phyloP scores from a whole-genome alignment of 164 flowering plant species.

The Cinnamomum micranthum region DNA sequence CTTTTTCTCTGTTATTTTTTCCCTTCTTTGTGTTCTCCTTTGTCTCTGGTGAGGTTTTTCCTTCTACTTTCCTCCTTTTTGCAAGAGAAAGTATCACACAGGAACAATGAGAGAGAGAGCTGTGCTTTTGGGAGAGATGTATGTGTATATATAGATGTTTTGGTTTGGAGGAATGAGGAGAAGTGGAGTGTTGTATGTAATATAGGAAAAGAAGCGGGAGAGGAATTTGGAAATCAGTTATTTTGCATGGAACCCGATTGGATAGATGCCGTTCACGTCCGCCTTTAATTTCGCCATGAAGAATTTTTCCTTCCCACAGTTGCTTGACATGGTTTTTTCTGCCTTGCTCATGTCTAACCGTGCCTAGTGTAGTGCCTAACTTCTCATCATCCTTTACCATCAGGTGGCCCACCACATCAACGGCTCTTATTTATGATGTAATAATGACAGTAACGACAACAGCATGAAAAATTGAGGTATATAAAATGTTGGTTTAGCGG shows the following conservation, averaged over 20 bases:
- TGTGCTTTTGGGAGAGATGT: not conserved
- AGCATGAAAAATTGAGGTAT: too few relatives aligned
- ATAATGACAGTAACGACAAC: too few relatives aligned
- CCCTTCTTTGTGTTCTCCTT: too few relatives aligned
- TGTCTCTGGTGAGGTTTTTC: not conserved
- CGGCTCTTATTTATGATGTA: not conserved
- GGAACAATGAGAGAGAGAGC: not conserved
- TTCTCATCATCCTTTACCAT: not conserved
- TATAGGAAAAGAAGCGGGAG: not conserved
- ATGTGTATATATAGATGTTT: not conserved
- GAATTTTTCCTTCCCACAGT: not conserved
- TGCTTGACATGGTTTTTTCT: not conserved
- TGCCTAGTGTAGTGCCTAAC: not conserved
- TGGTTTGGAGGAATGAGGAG: not conserved
- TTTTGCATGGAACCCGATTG: conserved; percentile 10
- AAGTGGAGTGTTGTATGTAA: not conserved
- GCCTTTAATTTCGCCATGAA: conserved; percentile 6
- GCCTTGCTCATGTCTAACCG: not conserved
- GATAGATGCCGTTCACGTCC: conserved; percentile 29
- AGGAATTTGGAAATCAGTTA: not conserved
- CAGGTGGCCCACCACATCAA: not conserved
- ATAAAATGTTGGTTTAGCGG: too few relatives aligned
- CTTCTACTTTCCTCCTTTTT: not conserved
- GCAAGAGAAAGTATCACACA: conserved; percentile 2
- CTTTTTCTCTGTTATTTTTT: too few relatives aligned